A percentile compares a stretch with the other conserved stretches of the same genome.
phyloP scores from a whole-genome alignment of 257 asterid species.

The Nyctanthes arbortristis region DNA sequence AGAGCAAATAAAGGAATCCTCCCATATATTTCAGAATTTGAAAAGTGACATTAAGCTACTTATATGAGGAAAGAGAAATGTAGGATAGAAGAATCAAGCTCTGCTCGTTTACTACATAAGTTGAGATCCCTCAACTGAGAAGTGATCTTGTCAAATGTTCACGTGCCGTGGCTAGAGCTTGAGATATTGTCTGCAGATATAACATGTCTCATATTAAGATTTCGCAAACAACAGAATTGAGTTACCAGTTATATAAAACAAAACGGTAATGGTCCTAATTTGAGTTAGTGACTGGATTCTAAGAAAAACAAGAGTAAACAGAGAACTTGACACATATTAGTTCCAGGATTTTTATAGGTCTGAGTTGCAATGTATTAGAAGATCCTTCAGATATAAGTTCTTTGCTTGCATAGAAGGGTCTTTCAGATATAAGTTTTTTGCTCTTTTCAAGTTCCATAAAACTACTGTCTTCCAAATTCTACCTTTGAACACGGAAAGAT shows the following conservation, averaged over 20 bases:
- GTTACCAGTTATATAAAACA: background rate
- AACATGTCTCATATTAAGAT: background rate
- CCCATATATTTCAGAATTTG: background rate
- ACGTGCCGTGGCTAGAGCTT: conserved; percentile 82
- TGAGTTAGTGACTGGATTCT: background rate
- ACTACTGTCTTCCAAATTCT: background rate
- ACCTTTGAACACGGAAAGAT: too few relatives aligned
- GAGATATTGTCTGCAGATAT: conserved; percentile 61
- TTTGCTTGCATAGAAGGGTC: background rate
- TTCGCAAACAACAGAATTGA: background rate
- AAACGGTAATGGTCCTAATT: too few relatives aligned
- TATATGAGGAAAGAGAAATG: conserved; percentile 1
- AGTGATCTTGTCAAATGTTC: conserved; percentile 79
- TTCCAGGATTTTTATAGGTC: background rate
- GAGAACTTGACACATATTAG: background rate
- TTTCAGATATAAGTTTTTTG: background rate
- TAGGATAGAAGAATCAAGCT: conserved; percentile 16
- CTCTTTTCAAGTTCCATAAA: background rate
- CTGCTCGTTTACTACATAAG: background rate
- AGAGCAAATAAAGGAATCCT: background rate
- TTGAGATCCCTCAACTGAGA: conserved; percentile 40
- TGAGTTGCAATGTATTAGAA: background rate
- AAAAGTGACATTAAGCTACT: background rate
- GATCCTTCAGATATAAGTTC: background rate
- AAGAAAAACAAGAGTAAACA: background rate